Base-by-base conservation (phyloP, 176 grass and related monocot genomes). In the Ensete ventricosum region DNA sequence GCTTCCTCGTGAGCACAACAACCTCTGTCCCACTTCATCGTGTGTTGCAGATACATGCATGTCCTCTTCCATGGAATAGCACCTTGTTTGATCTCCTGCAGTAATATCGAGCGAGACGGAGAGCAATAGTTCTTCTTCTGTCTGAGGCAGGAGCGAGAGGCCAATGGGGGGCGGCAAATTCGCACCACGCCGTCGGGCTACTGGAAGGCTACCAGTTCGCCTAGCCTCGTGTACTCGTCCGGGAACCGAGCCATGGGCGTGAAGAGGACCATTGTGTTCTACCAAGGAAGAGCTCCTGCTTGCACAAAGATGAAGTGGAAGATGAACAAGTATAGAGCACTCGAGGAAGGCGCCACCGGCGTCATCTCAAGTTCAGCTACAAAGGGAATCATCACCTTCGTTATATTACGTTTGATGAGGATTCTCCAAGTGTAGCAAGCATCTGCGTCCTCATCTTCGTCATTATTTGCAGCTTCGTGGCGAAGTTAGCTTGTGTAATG, bases 231-330 rank as follows among this genome's bases (percentile, higher is more conserved):
- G 64, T 85, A 73, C 77, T 77, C 75, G 27, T 64, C 59, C 9
- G 7, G 58, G 0, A 81, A 55, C 79, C 77, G 34, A 1, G 78
- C 69, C 19, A 73, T 96, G 48, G 88, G 88, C 1, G 76, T 81
- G 76, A 96, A 87, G 88, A 76, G 82, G 57, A 96, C 92, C 54
- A 91, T 96, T 88, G 92, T 96, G 21, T 96, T 96, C 69, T 96
- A 96, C 79, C 1, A 78, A 50, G 92, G 92, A n/a, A 81, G 88
- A 71, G 81, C 84, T 0, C 88, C 88, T 9, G 77, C 54, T 0
- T 84, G 86, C 27, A 79, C 21, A 64, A 89, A 83, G 81, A 96
- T 88, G 8, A 64, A 23, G 1, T 96, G 92, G 92, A 96, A 96
- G 88, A 91, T 96, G 88, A 96, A 96, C 52, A 86, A 96, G 81